A percentile compares a stretch with the other conserved stretches of the same genome.
phyloP scores from a whole-genome alignment of 176 grass and related monocot genomes.

The Urochloa ruziziensis region DNA sequence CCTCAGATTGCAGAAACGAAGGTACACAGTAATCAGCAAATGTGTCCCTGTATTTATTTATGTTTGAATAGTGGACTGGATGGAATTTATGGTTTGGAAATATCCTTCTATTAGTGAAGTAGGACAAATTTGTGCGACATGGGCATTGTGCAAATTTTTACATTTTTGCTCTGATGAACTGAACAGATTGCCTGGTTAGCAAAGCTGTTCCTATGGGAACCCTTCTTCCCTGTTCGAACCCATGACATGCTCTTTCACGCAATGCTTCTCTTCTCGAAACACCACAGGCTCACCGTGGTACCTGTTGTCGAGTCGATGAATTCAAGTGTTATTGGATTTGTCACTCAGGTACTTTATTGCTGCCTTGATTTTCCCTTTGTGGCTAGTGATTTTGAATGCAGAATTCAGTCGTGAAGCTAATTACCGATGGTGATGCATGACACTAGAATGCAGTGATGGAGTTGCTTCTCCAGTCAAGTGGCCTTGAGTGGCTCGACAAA shows the following conservation, averaged over 20 bases:
- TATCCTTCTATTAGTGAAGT: not conserved
- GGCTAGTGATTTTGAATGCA: not conserved
- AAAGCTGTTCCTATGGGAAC: conserved; percentile 51
- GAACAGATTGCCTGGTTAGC: conserved; percentile 55
- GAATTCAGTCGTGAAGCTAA: not conserved
- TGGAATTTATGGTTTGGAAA: not conserved
- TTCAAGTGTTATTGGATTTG: conserved; percentile 39
- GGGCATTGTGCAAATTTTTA: not conserved
- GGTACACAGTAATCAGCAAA: not conserved
- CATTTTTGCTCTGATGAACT: not conserved
- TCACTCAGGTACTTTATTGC: conserved; percentile 45
- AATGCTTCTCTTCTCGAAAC: conserved; percentile 58
- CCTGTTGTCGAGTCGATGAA: conserved; percentile 47
- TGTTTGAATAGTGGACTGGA: not conserved
- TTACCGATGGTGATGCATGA: not conserved
- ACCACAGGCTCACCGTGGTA: conserved; percentile 54
- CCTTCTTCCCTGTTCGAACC: conserved; percentile 63
- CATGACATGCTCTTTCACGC: conserved; percentile 53
- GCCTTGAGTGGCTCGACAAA: conserved; percentile 55
- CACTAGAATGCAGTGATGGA: conserved; percentile 49
- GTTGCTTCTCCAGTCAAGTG: conserved; percentile 58
- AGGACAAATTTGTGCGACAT: not conserved
- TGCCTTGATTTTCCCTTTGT: not conserved
- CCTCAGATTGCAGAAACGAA: conserved; percentile 50
- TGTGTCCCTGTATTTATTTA: not conserved